Evolutionary conservation across 2,329 filamentous ascomycete genomes (phyloP).

Genomic region (Phyllosticta paracitricarpa): DNA sequence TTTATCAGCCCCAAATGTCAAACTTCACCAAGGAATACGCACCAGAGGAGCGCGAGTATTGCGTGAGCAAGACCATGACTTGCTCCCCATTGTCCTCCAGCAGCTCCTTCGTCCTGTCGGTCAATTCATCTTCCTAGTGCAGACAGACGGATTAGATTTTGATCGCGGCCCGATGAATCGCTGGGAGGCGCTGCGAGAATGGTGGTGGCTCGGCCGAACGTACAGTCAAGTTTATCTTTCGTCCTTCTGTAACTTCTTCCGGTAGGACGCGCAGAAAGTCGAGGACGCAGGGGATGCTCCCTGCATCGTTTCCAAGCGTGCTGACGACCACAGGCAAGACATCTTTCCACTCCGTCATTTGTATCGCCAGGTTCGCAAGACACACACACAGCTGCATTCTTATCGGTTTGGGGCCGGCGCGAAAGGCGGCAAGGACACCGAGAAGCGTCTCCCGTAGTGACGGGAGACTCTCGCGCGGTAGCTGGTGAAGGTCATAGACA

Average conservation of each 20-base stretch:
- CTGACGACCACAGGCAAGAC: constrained; percentile 74
- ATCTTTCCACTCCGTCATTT: constrained; percentile 93
- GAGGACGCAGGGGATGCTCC: constrained; percentile 76
- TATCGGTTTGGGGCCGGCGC: constrained; percentile 64
- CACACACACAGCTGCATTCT: constrained; percentile 91
- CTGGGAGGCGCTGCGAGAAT: constrained; percentile 28
- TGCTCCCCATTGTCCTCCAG: constrained; percentile 82
- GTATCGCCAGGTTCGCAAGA: constrained; percentile 86
- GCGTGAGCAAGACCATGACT: constrained; percentile 77
- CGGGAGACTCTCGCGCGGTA: constrained; percentile 63
- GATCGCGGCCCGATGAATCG: constrained; percentile 24
- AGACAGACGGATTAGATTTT: constrained; percentile 31
- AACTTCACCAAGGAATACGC: constrained; percentile 28
- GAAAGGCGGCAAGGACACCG: constrained; percentile 68
- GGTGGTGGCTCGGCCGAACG: constrained; percentile 51
- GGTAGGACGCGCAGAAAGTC: constrained; percentile 95
- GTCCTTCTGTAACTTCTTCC: constrained; percentile 97
- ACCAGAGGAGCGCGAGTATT: constrained; percentile 89
- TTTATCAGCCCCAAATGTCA: background rate
- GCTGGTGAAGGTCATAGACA: constrained; percentile 87
- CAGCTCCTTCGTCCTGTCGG: constrained; percentile 74
- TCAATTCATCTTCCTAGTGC: constrained; percentile 86
- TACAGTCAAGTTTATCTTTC: constrained; percentile 99
- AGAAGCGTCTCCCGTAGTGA: constrained; percentile 78
- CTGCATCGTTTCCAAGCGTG: constrained; percentile 63